Conservation (phyloP, 768 basidiomycete species). For the Suillus subalutaceus region DNA sequence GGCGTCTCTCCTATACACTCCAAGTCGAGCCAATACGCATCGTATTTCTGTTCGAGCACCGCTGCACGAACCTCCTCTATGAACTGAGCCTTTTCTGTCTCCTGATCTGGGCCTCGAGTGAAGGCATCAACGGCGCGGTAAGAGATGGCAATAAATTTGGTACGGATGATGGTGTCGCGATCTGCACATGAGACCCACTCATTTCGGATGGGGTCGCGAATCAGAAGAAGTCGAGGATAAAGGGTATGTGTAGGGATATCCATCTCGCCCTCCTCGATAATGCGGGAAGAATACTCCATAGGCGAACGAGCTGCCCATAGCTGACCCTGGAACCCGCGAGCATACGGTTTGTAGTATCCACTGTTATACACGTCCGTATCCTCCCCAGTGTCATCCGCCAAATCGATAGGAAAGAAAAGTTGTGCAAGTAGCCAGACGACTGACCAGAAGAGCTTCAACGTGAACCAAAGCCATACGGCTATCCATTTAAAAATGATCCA, state of each 20-base stretch:
- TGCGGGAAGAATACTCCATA: constrained; percentile 19
- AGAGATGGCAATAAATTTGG: constrained; percentile 20
- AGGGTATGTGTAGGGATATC: constrained; percentile 17
- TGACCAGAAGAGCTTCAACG: constrained; percentile 16
- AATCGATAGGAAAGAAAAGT: neutral
- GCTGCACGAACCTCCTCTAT: constrained; percentile 13
- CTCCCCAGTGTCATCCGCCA: neutral
- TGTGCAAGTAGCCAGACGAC: constrained; percentile 8
- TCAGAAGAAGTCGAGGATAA: constrained; percentile 17
- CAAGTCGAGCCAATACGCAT: constrained; percentile 25
- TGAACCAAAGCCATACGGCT: constrained; percentile 13
- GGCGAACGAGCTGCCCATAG: constrained; percentile 26
- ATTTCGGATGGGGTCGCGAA: neutral
- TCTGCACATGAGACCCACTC: constrained; percentile 16
- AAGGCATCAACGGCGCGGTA: constrained; percentile 18
- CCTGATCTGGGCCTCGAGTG: constrained; percentile 10
- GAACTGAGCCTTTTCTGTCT: constrained; percentile 14
- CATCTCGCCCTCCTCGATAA: constrained; percentile 10
- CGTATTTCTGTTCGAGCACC: constrained; percentile 4
- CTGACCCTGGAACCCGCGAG: constrained; percentile 18
- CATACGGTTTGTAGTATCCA: constrained; percentile 11
- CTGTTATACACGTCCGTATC: constrained; percentile 8
- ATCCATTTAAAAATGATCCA: constrained; percentile 13
- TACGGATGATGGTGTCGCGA: constrained; percentile 9
- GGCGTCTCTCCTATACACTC: constrained; percentile 20